Base-by-base conservation (phyloP, 2,329 filamentous ascomycete genomes). In the Lachnellula suecica region DNA sequence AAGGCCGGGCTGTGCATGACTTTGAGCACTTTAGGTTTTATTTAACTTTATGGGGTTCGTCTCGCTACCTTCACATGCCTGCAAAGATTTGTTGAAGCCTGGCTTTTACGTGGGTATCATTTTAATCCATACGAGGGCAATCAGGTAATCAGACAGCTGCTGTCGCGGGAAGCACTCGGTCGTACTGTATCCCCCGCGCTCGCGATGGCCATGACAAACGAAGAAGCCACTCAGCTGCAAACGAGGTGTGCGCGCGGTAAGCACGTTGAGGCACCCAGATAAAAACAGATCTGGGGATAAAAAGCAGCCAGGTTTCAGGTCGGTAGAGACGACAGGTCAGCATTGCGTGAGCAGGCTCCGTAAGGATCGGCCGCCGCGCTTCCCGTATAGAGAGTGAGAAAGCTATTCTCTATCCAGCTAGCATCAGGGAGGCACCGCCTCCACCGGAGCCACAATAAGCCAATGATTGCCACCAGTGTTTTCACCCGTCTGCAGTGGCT, bases 401-500 rank as follows among this genome's bases (percentile, higher is more conserved):
- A 23, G 10, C 40, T 25, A 22, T 24, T 42, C 40, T 42, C 19
- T 11, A 42, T 23, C 10, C 10, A 42, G 40, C 40, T 42, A 42
- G 40, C 40, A 42, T 24, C 13, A 25, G 15, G 10, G 20, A 15
- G 20, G 40, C 40, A 42, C 40, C 10, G 40, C 40, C 40, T 42
- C 40, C 40, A 42, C 40, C 40, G n/a, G n/a, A n/a, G n/a, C n/a
- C n/a, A n/a, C n/a, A n/a, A 24, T 6, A 23, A 17, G 40, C 40
- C 40, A 42, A 42, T 42, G 40, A 20, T 35, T n/a, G 31, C 15
- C 31, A 2, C n/a, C n/a, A n/a, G n/a, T n/a, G n/a, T n/a, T n/a
- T n/a, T n/a, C n/a, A n/a, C n/a, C n/a, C 3, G 46, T 24, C 9
- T n/a, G 15, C 40, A 53, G 55, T 54, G 49, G 52, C 49, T 53